phyloP scores from a whole-genome alignment of 345 rosid genomes.

The Acer negundo region DNA sequence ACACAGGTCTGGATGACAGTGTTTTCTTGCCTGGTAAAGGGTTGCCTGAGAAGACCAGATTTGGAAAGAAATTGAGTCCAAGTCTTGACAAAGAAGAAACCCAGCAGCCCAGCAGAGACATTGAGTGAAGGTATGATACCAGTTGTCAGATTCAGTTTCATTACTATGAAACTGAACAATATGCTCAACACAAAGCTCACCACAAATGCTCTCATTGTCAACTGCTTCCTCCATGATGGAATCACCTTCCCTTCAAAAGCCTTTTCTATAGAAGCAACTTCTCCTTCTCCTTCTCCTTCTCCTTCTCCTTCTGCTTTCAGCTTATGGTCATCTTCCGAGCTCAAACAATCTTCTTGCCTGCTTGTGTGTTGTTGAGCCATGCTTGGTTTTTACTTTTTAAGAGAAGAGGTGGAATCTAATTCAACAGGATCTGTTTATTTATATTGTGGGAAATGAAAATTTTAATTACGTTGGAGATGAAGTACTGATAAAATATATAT shows the following conservation, averaged over 20 bases:
- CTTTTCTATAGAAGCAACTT: conserved; percentile 46
- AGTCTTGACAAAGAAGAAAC: conserved; percentile 66
- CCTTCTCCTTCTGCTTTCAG: conserved; percentile 11
- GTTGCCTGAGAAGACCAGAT: conserved; percentile 45
- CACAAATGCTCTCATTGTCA: conserved; percentile 63
- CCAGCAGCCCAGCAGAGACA: conserved; percentile 72
- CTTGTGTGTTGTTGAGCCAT: too few relatives aligned
- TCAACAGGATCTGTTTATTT: too few relatives aligned
- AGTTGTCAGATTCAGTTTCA: conserved; percentile 70
- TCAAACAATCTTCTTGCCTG: too few relatives aligned
- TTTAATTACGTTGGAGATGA: too few relatives aligned
- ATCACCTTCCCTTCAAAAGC: conserved; percentile 50
- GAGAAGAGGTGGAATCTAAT: too few relatives aligned
- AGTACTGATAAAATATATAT: too few relatives aligned
- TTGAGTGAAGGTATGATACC: conserved; percentile 78
- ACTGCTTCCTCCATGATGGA: conserved; percentile 63
- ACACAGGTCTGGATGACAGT: conserved; percentile 82
- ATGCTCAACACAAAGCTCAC: conserved; percentile 60
- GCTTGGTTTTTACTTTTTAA: too few relatives aligned
- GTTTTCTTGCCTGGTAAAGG: conserved; percentile 80
- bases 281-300: conserved; percentile 22
- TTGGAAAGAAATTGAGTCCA: conserved; percentile 58
- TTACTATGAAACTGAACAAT: conserved; percentile 66
- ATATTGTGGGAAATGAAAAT: too few relatives aligned
- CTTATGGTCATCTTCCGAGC: not conserved